A percentile compares a stretch with the other conserved stretches of the same genome.
phyloP scores from a whole-genome alignment of 2,329 filamentous ascomycete species.

The Colletotrichum coccodes region DNA sequence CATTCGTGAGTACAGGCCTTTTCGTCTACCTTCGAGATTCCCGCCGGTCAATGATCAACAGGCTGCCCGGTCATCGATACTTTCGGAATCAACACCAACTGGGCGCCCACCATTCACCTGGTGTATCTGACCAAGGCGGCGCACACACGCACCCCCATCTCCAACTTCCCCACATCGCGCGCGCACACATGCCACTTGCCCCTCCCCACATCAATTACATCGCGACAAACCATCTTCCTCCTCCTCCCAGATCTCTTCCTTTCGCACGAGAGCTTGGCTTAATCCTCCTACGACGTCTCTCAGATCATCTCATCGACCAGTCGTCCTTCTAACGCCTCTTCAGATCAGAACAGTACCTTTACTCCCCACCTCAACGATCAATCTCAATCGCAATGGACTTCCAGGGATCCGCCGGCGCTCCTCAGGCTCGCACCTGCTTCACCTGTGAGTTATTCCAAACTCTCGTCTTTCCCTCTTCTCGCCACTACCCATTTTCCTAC shows the following conservation, averaged over 20 bases:
- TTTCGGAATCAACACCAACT: not conserved
- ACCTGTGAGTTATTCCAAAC: constrained; percentile 55
- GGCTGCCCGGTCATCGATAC: not conserved
- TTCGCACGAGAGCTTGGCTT: constrained; percentile 23
- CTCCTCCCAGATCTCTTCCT: constrained; percentile 11
- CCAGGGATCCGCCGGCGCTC: constrained; percentile 36
- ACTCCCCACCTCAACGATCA: constrained; percentile 13
- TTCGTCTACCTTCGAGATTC: not conserved
- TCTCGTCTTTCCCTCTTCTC: not conserved
- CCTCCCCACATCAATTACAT: constrained; percentile 21
- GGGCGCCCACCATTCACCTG: not conserved
- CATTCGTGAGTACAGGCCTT: constrained; percentile 12
- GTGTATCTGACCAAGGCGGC: constrained; percentile 6
- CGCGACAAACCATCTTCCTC: constrained; percentile 6
- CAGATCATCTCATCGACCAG: not conserved
- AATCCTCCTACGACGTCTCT: constrained; percentile 6
- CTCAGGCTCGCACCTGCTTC: constrained; percentile 55
- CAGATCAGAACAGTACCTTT: constrained; percentile 8
- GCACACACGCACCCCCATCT: constrained; percentile 25
- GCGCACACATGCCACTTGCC: constrained; percentile 36
- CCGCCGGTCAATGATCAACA: not conserved
- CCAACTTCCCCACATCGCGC: constrained; percentile 33
- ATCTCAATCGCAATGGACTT: constrained; percentile 46
- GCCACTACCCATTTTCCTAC: not conserved
- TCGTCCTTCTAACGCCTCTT: constrained; percentile 5